Conservation (phyloP, 2,329 filamentous ascomycete species). For the Neonectria ditissima region DNA sequence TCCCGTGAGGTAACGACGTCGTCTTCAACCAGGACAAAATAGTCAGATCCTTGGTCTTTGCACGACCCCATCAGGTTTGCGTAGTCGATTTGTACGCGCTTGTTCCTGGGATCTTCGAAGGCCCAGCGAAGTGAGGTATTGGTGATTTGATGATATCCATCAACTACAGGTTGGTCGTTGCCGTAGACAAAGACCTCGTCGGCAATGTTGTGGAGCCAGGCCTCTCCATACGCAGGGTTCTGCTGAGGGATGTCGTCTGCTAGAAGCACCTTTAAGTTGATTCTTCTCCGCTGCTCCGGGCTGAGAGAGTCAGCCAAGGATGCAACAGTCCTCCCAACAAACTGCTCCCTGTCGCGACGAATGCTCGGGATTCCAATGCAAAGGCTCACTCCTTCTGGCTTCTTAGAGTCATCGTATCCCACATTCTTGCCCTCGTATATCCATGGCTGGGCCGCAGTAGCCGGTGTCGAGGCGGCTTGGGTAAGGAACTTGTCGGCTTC, state of each 20-base stretch:
- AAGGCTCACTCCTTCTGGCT: constrained; percentile 24
- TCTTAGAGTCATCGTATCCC: background rate
- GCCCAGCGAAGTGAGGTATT: constrained; percentile 25
- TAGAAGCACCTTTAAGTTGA: constrained; percentile 47
- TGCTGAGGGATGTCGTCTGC: constrained; percentile 43
- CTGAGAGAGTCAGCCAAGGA: constrained; percentile 47
- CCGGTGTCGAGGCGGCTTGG: background rate
- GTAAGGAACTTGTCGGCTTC: constrained; percentile 41
- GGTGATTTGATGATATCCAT: constrained; percentile 27
- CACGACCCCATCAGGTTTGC: constrained; percentile 44
- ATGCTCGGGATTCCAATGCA: constrained; percentile 49
- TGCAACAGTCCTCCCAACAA: constrained; percentile 41
- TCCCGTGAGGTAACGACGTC: constrained; percentile 48
- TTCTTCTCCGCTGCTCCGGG: constrained; percentile 39
- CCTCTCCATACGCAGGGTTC: constrained; percentile 45
- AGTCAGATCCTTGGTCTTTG: constrained; percentile 36
- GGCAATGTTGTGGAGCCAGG: constrained; percentile 45
- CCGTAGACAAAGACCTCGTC: constrained; percentile 48
- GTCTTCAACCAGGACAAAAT: constrained; percentile 49
- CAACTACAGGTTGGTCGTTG: background rate
- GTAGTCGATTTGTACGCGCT: constrained; percentile 46
- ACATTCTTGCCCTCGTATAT: constrained; percentile 15
- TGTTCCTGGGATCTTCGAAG: constrained; percentile 33
- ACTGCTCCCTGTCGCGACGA: constrained; percentile 42
- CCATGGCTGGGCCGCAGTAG: constrained; percentile 18